Evolutionary conservation across 1,284 basidiomycete species (phyloP), one percentile per base, ranked within the genome.

Genomic region (Sanghuangporus sanghuang): DNA sequence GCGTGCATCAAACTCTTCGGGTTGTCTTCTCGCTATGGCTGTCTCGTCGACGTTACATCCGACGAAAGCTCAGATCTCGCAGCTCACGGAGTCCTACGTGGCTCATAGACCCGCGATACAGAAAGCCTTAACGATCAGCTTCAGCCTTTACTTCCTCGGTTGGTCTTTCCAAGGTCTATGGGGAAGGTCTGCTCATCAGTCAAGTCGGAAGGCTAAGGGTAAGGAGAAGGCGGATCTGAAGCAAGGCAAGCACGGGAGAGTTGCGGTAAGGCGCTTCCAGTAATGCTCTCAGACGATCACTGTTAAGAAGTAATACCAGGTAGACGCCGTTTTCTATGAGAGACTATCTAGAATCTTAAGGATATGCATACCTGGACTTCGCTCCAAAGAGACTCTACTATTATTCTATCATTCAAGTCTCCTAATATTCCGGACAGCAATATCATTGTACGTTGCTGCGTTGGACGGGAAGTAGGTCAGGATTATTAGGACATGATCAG

Each of bases 371-470:
- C 96, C 96, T 2, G 84, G 89, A 27, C 77, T 93, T 67, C 84
- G 85, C 57, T 93, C 90, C 4, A 92, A 94, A 69, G 95, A 98
- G 75, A 92, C 94, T 0, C 78, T 92, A 50, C 84, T 98, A 63
- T 81, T 99, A 6, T 78, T 90, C 61, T 89, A 94, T 77, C 95
- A 98, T 73, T 92, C 95, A 4, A 85, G 86, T 70, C 85, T 98
- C 67, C 83, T 99, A 60, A 82, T 98, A 16, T 89, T 93, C 66
- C 79, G 96, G 66, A 98, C 96, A 2, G 89, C 93, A 9, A 88
- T 98, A 59, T 95, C 92, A 27, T 80, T 99, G n/a, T 98, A 98
- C 72, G 95, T 99, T 56, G 96, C 96, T 7, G 87, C 93, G 58
- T 81, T 98, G 57, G 96, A 98, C 71, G 96, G 95, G 73, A 87